Percentiles rank a stretch among this genome's conserved stretches.
Evolutionary conservation across 306 rosid species (phyloP).

Genomic region (Vicia faba): DNA sequence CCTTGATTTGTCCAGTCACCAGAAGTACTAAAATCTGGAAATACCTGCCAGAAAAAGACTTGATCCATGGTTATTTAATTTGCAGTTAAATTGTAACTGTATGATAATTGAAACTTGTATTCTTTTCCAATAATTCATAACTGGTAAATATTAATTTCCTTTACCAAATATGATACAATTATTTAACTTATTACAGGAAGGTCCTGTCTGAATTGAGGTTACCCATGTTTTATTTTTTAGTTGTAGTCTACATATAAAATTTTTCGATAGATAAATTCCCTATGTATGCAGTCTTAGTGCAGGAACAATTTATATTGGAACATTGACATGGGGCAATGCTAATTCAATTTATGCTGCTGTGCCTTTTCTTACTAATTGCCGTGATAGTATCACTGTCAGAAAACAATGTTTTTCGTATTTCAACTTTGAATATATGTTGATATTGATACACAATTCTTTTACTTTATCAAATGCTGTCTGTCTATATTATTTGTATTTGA

Average conservation of each 20-base stretch:
- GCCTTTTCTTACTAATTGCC: background rate
- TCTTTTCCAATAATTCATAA: background rate
- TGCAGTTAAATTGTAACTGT: background rate
- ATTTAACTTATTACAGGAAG: background rate
- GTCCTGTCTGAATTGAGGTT: conserved; percentile 18
- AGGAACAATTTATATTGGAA: conserved; percentile 22
- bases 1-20: conserved; percentile 14
- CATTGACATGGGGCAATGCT: background rate
- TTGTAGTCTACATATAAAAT: background rate
- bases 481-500: conserved; percentile 20
- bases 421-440: background rate
- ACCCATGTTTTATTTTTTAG: background rate
- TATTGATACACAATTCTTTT: background rate
- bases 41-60: conserved; percentile 27
- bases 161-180: conserved; percentile 6
- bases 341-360: background rate
- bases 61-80: conserved; percentile 11
- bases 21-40: conserved; percentile 15
- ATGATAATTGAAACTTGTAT: conserved; percentile 24
- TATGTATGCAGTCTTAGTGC: conserved; percentile 3
- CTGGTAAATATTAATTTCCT: conserved; percentile 16
- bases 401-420: background rate
- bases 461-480: conserved; percentile 11
- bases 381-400: background rate
- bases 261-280: background rate